Conservation (phyloP, 495 filamentous ascomycete genomes). For the Aspergillus taichungensis region DNA sequence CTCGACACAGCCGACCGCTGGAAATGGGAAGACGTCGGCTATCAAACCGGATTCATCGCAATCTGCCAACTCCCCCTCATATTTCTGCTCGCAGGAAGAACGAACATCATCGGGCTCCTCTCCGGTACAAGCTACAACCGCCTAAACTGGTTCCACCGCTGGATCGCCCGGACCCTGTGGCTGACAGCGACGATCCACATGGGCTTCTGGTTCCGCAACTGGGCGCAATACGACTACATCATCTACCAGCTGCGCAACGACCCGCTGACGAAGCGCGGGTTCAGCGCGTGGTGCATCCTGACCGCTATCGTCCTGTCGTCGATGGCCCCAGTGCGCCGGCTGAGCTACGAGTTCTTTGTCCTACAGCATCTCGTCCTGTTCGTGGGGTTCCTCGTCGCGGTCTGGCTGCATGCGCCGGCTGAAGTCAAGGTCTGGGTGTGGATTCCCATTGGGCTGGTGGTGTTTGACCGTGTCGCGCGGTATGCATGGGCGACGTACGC, state of each 20-base stretch:
- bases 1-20: conserved; percentile 30
- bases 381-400: conserved; percentile 54
- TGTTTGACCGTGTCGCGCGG: conserved; percentile 59
- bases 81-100: conserved; percentile 70
- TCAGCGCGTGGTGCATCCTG: conserved; percentile 67
- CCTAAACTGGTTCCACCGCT: conserved; percentile 79
- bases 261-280: conserved; percentile 55
- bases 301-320: conserved; percentile 63
- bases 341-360: conserved; percentile 75
- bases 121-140: conserved; percentile 64
- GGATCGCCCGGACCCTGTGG: conserved; percentile 67
- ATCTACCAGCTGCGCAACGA: conserved; percentile 51
- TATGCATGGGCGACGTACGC: conserved; percentile 45
- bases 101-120: conserved; percentile 61
- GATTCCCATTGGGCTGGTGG: conserved; percentile 62
- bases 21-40: conserved; percentile 63
- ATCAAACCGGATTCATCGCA: conserved; percentile 66
- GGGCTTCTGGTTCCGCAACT: conserved; percentile 60
- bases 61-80: conserved; percentile 76
- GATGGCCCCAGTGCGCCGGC: conserved; percentile 55
- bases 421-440: conserved; percentile 52
- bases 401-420: conserved; percentile 54
- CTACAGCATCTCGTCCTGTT: conserved; percentile 67
- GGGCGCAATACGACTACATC: conserved; percentile 58
- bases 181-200: conserved; percentile 69